These are phyloP conservation scores for Aspergillus cavernicola DNA, from an alignment of 495 filamentous ascomycete species.

Conservation along the genomic window DNA sequence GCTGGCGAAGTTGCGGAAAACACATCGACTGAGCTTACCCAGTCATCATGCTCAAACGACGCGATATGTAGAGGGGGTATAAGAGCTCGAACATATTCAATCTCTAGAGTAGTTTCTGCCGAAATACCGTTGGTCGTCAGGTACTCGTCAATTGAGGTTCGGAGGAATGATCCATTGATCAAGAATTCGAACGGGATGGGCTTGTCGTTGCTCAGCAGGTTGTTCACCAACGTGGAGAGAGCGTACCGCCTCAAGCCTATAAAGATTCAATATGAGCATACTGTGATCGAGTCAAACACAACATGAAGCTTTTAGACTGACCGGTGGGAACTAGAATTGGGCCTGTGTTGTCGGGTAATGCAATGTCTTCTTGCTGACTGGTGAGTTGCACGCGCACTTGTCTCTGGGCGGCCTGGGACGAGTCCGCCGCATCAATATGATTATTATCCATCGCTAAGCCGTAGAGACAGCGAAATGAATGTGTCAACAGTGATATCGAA, in stretches of 20 bases:
- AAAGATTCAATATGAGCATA: conserved; percentile 14
- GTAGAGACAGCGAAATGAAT: conserved; percentile 15
- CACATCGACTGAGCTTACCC: conserved; percentile 90
- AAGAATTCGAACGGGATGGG: conserved; percentile 95
- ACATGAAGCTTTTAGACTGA: conserved; percentile 25
- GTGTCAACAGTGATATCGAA: conserved; percentile 12
- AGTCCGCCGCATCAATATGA: conserved; percentile 20
- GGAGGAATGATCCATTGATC: conserved; percentile 84
- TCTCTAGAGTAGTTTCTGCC: conserved; percentile 74
- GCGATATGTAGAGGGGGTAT: conserved; percentile 83
- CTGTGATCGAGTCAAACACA: neutral
- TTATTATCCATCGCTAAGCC: conserved; percentile 30
- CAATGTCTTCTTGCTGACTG: conserved; percentile 55
- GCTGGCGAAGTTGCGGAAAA: conserved; percentile 64
- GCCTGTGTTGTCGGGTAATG: conserved; percentile 57
- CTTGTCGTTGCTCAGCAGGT: conserved; percentile 70
- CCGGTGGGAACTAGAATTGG: conserved; percentile 63
- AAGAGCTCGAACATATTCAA: conserved; percentile 90
- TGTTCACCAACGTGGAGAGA: conserved; percentile 90
- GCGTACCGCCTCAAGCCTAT: conserved; percentile 81
- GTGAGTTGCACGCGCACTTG: conserved; percentile 61
- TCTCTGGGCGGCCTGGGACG: conserved; percentile 33
- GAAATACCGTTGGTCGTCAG: conserved; percentile 81
- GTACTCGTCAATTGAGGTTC: conserved; percentile 84
- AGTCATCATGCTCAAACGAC: conserved; percentile 93